These are phyloP conservation scores for Paraglomus occultum DNA, from an alignment of 192 early-diverging fungal genomes.

Conservation along the genomic window DNA sequence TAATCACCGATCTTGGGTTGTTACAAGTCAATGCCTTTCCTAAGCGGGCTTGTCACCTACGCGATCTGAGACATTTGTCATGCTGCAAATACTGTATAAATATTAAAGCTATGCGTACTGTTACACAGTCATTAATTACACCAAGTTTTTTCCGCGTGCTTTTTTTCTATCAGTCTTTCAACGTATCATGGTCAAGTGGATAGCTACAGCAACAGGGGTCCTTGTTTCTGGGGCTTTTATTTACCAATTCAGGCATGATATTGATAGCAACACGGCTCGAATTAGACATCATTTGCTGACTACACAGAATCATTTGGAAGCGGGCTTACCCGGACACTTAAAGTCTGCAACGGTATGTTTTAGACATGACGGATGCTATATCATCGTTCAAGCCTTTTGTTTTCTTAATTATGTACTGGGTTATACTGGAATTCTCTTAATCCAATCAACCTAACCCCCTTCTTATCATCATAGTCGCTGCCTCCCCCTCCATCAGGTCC, in stretches of 20 bases:
- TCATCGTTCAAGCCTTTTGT: not conserved
- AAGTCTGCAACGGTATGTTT: not conserved
- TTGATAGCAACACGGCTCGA: conserved; percentile 18
- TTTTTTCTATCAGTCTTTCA: too few relatives aligned
- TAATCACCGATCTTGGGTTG: too few relatives aligned
- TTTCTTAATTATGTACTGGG: too few relatives aligned
- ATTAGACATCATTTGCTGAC: not conserved
- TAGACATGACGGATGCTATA: not conserved
- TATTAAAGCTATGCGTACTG: too few relatives aligned
- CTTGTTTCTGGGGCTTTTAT: conserved; percentile 8
- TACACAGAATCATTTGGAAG: not conserved
- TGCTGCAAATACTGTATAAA: too few relatives aligned
- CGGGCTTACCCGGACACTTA: not conserved
- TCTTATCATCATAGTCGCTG: not conserved
- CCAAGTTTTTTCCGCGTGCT: too few relatives aligned
- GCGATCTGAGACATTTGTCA: too few relatives aligned
- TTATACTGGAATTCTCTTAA: not conserved
- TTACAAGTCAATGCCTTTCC: too few relatives aligned
- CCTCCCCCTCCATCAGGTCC: not conserved
- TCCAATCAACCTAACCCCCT: not conserved
- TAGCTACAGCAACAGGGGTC: not conserved
- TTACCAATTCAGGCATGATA: conserved; percentile 17
- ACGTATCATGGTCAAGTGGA: conserved; percentile 1
- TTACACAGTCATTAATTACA: too few relatives aligned
- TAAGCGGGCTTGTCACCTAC: too few relatives aligned